A percentile compares a stretch with the other conserved stretches of the same genome.
Evolutionary conservation across 2,329 filamentous ascomycete genomes (phyloP).

Genomic region (Septoria linicola): DNA sequence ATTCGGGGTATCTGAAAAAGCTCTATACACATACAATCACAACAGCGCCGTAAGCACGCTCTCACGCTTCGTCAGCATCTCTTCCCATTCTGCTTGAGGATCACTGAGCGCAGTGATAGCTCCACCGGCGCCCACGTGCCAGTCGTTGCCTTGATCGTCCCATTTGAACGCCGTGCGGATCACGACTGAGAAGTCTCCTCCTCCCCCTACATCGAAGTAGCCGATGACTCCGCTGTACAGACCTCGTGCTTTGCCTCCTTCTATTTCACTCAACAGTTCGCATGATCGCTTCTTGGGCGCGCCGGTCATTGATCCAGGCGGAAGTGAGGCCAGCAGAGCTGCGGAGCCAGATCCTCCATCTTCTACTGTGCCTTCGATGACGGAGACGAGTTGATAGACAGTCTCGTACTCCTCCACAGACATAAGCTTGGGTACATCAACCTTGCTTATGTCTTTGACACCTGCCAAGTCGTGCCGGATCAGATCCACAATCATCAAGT

Average conservation of each 20-base stretch:
- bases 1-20: conserved; percentile 17
- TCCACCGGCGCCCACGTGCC: conserved; percentile 86
- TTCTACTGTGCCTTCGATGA: conserved; percentile 70
- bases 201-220: conserved; percentile 82
- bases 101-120: conserved; percentile 85
- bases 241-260: conserved; percentile 63
- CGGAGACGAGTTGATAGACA: conserved; percentile 87
- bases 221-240: conserved; percentile 88
- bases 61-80: conserved; percentile 64
- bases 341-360: conserved; percentile 62
- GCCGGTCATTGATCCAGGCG: conserved; percentile 94
- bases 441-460: conserved; percentile 55
- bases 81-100: conserved; percentile 76
- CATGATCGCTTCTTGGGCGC: conserved; percentile 93
- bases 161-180: conserved; percentile 79
- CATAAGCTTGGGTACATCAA: conserved; percentile 75
- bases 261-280: conserved; percentile 71
- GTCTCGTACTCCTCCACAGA: conserved; percentile 87
- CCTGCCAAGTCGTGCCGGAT: conserved; percentile 91
- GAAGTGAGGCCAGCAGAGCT: conserved; percentile 73
- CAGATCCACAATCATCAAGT: conserved; percentile 96
- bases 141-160: conserved; percentile 62
- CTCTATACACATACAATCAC: conserved; percentile 9
- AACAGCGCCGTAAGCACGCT: conserved; percentile 28
- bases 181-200: conserved; percentile 86